Evolutionary conservation across 1,284 basidiomycete genomes (phyloP).

Genomic region (Ustilago hordei): DNA sequence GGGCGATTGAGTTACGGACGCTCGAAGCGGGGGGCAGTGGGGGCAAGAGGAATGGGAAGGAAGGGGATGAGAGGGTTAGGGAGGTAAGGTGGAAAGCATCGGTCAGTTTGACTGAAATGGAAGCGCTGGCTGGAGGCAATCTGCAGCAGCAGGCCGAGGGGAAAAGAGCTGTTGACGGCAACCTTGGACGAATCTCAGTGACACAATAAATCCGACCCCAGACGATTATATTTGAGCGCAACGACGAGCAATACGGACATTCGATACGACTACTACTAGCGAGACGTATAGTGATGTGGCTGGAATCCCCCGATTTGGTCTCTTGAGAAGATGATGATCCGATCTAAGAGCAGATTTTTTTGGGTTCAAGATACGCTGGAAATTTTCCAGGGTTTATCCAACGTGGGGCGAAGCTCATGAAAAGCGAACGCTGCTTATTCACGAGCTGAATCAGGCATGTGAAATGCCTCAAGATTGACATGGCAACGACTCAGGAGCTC

Average conservation of each 20-base stretch:
- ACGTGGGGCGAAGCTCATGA: too few species aligned
- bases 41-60: neutral
- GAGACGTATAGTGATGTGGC: neutral
- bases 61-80: neutral
- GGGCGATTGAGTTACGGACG: slow-evolving; percentile 6
- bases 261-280: neutral
- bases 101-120: slow-evolving; percentile 3
- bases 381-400: too few species aligned
- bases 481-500: too few species aligned
- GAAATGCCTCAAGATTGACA: too few species aligned
- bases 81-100: neutral
- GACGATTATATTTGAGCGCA: neutral
- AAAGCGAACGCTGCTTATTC: too few species aligned
- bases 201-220: neutral
- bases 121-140: neutral
- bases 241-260: neutral
- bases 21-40: neutral
- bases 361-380: too few species aligned
- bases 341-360: too few species aligned
- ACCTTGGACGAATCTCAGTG: neutral
- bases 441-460: too few species aligned
- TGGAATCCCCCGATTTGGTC: neutral
- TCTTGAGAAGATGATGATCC: too few species aligned
- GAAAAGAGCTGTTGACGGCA: neutral
- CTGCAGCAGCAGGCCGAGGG: neutral